phyloP scores from a whole-genome alignment of 164 flowering plant genomes.

The Sedum album region DNA sequence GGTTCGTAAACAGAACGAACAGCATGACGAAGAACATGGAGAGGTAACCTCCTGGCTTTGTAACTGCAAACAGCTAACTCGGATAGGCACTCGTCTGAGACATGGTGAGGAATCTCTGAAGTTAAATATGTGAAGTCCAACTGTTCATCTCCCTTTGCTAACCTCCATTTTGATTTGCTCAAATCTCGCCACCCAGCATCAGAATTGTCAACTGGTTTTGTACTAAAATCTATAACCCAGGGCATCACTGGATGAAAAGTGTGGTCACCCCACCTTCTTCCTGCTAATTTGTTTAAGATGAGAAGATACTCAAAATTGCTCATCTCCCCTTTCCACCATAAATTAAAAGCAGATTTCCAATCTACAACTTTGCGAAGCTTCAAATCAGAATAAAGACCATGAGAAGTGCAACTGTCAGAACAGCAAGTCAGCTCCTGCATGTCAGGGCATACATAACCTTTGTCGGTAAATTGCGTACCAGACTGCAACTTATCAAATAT shows the following conservation, averaged over 20 bases:
- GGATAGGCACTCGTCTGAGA: slow-evolving; percentile 97
- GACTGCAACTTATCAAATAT: slow-evolving; percentile 27
- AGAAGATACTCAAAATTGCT: slow-evolving; percentile 93
- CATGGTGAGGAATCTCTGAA: slow-evolving; percentile 90
- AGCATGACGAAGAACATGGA: slow-evolving; percentile 71
- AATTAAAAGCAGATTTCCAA: slow-evolving; percentile 57
- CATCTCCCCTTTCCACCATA: slow-evolving; percentile 89
- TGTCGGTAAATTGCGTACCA: slow-evolving; percentile 11
- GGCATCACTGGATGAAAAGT: slow-evolving; percentile 92
- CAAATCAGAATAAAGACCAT: slow-evolving; percentile 52
- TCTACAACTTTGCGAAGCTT: slow-evolving; percentile 43
- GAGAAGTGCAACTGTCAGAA: slow-evolving; percentile 41
- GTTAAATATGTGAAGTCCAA: slow-evolving; percentile 91
- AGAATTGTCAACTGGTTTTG: slow-evolving; percentile 58
- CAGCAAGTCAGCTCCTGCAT: slow-evolving; percentile 25
- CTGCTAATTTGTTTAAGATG: slow-evolving; percentile 71
- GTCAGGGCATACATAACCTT: slow-evolving; percentile 12
- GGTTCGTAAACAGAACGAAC: slow-evolving; percentile 98
- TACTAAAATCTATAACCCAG: slow-evolving; percentile 94
- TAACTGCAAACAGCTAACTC: slow-evolving; percentile 99
- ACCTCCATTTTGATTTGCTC: slow-evolving; percentile 87
- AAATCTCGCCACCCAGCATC: slow-evolving; percentile 86
- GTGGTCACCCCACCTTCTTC: slow-evolving; percentile 98
- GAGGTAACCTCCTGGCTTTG: slow-evolving; percentile 91
- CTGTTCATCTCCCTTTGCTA: slow-evolving; percentile 98